phyloP scores from a whole-genome alignment of 2,329 filamentous ascomycete genomes.

The Cladophialophora bantiana region DNA sequence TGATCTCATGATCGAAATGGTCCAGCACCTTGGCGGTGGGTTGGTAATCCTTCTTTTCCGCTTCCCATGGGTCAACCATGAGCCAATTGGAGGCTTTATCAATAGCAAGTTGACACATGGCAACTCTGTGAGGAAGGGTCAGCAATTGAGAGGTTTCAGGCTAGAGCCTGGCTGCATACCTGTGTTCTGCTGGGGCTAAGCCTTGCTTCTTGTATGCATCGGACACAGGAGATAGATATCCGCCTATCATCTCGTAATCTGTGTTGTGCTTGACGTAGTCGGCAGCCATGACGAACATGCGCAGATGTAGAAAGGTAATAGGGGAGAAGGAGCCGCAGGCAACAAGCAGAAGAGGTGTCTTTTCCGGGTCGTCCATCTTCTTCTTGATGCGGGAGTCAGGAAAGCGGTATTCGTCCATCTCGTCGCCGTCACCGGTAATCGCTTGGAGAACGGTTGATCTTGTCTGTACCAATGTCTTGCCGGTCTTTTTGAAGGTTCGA shows the following conservation, averaged over 20 bases:
- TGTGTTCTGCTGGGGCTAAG: slow-evolving; percentile 73
- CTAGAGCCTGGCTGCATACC: slow-evolving; percentile 50
- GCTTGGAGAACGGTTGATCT: slow-evolving; percentile 36
- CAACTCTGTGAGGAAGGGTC: slow-evolving; percentile 58
- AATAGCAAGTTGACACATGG: slow-evolving; percentile 86
- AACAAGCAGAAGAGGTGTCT: slow-evolving; percentile 56
- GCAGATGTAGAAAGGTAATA: slow-evolving; percentile 76
- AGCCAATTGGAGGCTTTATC: slow-evolving; percentile 77
- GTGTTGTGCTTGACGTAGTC: slow-evolving; percentile 79
- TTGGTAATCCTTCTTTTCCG: slow-evolving; percentile 81
- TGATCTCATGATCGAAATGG: slow-evolving; percentile 91
- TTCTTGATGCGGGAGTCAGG: slow-evolving; percentile 54
- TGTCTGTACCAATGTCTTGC: slow-evolving; percentile 12
- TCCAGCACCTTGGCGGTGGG: slow-evolving; percentile 89
- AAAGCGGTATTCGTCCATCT: slow-evolving; percentile 53
- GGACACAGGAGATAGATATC: slow-evolving; percentile 80
- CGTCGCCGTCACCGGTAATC: slow-evolving; percentile 35
- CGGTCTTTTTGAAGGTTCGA: slow-evolving; percentile 4
- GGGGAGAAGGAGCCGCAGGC: slow-evolving; percentile 71
- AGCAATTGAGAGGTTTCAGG: slow-evolving; percentile 10
- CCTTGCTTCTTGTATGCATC: slow-evolving; percentile 82
- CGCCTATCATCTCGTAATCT: slow-evolving; percentile 83
- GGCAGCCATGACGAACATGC: slow-evolving; percentile 87
- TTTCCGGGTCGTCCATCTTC: slow-evolving; percentile 56
- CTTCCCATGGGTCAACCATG: slow-evolving; percentile 90